Evolutionary conservation across 2,329 filamentous ascomycete genomes (phyloP), one percentile per base, ranked within the genome.

Genomic region (Apiospora kogelbergensis): DNA sequence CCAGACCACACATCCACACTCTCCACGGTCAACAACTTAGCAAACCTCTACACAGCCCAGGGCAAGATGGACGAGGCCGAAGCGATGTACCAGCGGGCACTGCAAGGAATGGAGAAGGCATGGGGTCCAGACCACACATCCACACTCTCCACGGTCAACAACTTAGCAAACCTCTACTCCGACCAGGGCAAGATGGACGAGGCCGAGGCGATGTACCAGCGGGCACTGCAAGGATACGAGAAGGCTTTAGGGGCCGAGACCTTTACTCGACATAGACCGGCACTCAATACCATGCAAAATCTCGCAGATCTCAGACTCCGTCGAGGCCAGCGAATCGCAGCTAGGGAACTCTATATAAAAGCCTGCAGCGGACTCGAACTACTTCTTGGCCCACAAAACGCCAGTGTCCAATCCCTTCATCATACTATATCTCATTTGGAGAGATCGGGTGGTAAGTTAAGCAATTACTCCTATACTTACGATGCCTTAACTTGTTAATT

Each of bases 81-180:
- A 30, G 30, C 57, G 22, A 69, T 69, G 65, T 64, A 48, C 15
- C 17, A 41, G 6, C 64, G 68, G 70, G 30, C 30, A 15, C 5
- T 63, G 17, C 30, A 40, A 63, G 30, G 30, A 41, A n/a, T 40
- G 13, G 30, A 63, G 15, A 63, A 63, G n/a, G 57, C 33, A 63
- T 63, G 33, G 60, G 60, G 60, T 11, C 82, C 81, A 1, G 81
- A 63, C 33, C 17, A 63, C 17, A 63, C 33, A 24, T 63, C 33
- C 10, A 63, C 17, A 41, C 60, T 63, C 33, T 9, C 7, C 33
- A 63, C 60, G 40, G 33, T 63, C 17, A 63, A 63, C 33, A 63
- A 63, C 22, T 41, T 63, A 41, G 33, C 2, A 4, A 0, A 40
- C 24, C 60, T 63, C 60, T 63, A 63, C 17, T 17, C 13, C 15